These are phyloP conservation scores for Hypoxylon sp. DNA, from an alignment of 2,329 filamentous ascomycete species.

Conservation along the genomic window DNA sequence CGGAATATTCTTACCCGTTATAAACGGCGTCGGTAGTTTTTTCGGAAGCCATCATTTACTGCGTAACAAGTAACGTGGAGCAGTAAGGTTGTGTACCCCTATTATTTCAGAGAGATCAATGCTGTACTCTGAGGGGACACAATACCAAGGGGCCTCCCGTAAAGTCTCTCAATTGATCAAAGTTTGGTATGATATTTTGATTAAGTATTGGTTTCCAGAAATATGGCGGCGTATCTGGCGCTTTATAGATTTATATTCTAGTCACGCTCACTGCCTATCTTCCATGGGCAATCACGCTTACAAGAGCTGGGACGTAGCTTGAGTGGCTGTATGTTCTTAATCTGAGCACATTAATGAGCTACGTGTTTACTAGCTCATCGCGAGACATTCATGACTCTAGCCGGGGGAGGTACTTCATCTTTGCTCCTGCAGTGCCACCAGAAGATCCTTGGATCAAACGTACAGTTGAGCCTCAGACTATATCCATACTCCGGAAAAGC, in stretches of 20 bases:
- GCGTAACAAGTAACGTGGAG: not conserved
- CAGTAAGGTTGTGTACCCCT: not conserved
- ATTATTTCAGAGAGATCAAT: not conserved
- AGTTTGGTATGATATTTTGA: not conserved
- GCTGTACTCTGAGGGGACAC: not conserved
- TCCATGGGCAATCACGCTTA: not conserved
- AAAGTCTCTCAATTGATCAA: not conserved
- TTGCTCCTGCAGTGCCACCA: not conserved
- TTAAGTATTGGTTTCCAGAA: not conserved
- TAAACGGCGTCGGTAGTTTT: slow-evolving; percentile 1
- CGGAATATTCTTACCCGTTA: not conserved
- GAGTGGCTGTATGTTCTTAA: not conserved
- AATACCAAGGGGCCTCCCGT: not conserved
- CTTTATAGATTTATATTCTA: not conserved
- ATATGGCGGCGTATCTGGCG: not conserved
- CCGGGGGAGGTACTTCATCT: not conserved
- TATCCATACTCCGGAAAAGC: not conserved
- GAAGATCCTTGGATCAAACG: not conserved
- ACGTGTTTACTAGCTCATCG: not conserved
- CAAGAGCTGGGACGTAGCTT: not conserved
- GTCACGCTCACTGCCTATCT: not conserved
- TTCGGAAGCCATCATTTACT: not conserved
- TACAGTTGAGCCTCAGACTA: not conserved
- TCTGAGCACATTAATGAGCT: not conserved
- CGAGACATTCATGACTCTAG: not conserved